These are phyloP conservation scores for Skeletonema tropicum DNA, from an alignment of 108 stramenopile genomes.

Conservation along the genomic window DNA sequence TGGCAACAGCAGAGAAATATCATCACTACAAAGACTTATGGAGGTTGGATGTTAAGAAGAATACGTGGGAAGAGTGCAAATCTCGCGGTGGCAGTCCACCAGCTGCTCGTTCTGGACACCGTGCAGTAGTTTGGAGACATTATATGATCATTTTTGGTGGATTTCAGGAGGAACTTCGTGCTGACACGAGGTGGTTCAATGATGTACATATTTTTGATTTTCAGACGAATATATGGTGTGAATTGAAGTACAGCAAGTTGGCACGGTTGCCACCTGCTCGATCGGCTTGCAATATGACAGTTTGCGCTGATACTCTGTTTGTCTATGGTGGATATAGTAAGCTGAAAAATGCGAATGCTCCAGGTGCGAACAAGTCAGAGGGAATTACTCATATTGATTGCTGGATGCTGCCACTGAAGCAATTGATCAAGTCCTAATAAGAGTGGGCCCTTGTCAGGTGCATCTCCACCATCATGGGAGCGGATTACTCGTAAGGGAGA, in stretches of 20 bases:
- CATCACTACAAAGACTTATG: slow-evolving; percentile 96
- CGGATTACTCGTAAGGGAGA: slow-evolving; percentile 70
- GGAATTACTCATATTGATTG: slow-evolving; percentile 83
- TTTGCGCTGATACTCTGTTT: slow-evolving; percentile 60
- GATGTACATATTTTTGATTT: slow-evolving; percentile 85
- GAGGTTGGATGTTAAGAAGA: slow-evolving; percentile 83
- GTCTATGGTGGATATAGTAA: slow-evolving; percentile 90
- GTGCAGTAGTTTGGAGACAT: slow-evolving; percentile 89
- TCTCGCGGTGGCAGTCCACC: slow-evolving; percentile 68
- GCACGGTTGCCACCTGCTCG: slow-evolving; percentile 78
- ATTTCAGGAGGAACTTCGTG: slow-evolving; percentile 89
- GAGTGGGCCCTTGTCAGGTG: slow-evolving; percentile 9
- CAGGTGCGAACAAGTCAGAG: slow-evolving; percentile 53
- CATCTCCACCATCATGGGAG: slow-evolving; percentile 79
- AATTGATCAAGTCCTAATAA: slow-evolving; percentile 58
- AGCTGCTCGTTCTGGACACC: slow-evolving; percentile 88
- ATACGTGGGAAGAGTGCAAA: slow-evolving; percentile 85
- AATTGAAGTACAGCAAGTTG: slow-evolving; percentile 73
- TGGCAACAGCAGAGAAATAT: slow-evolving; percentile 91
- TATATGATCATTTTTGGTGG: slow-evolving; percentile 96
- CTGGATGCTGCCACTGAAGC: slow-evolving; percentile 80
- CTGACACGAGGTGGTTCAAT: slow-evolving; percentile 80
- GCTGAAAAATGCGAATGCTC: slow-evolving; percentile 58
- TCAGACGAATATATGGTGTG: slow-evolving; percentile 80
- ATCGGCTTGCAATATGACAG: slow-evolving; percentile 77